phyloP scores from a whole-genome alignment of 805 yeast genomes.

The Wickerhamiella azyma region DNA sequence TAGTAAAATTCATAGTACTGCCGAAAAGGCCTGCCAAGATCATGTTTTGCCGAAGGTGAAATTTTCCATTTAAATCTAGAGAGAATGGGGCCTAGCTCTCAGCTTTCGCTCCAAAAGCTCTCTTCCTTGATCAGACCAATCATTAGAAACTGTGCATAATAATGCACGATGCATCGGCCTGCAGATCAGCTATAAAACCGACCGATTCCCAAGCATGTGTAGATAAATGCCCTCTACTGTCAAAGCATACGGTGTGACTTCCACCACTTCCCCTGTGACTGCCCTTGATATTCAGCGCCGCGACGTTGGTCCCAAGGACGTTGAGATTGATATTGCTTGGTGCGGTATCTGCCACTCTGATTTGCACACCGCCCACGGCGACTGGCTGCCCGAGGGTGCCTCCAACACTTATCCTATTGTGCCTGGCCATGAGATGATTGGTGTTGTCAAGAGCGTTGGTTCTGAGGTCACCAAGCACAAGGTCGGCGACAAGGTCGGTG shows the following conservation, averaged over 20 bases:
- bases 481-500: constrained; percentile 70
- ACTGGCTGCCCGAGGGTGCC: constrained; percentile 52
- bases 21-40: too few relatives aligned
- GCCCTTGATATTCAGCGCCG: constrained; percentile 29
- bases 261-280: not conserved
- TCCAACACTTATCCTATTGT: constrained; percentile 60
- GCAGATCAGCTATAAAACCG: not conserved
- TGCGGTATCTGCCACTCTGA: constrained; percentile 93
- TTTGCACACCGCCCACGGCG: constrained; percentile 88
- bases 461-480: constrained; percentile 53
- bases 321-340: constrained; percentile 68
- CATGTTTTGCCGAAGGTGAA: too few relatives aligned
- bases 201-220: not conserved
- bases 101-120: too few relatives aligned
- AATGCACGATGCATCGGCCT: too few relatives aligned
- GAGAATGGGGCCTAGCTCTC: too few relatives aligned
- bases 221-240: constrained; percentile 4
- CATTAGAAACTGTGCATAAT: too few relatives aligned
- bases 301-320: constrained; percentile 59
- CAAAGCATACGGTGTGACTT: constrained; percentile 3
- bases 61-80: too few relatives aligned
- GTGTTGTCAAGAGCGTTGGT: constrained; percentile 68
- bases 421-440: constrained; percentile 88
- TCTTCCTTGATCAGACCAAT: too few relatives aligned
- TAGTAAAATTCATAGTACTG: too few relatives aligned